Evolutionary conservation across 352 stramenopile species (phyloP), one percentile per base, ranked within the genome.

Genomic region (Pythium sukuiense): DNA sequence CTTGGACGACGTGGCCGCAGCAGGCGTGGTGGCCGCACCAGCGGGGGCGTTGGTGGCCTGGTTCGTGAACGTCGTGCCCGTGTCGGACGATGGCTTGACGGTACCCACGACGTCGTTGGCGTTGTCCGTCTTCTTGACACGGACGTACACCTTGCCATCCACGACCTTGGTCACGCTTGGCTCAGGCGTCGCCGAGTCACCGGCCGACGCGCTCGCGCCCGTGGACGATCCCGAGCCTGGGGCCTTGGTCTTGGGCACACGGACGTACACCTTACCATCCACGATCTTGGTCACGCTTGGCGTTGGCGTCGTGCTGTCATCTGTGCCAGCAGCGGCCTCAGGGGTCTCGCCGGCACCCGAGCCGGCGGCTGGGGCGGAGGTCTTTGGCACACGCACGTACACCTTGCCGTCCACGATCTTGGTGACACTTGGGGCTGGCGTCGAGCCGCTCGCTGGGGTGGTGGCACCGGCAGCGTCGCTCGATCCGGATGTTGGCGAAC

Each of bases 351-450:
- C 46, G 6, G 48, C 32, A 16, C 39, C 39, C 12, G 39, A n/a
- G 6, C 39, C 39, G 39, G 39, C 39, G 18, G 20, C 32, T 11
- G 61, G 49, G 18, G 60, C 50, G 3, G 53, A 16, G 9, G 61
- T 60, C 53, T 60, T 60, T 6, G 27, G 30, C 4, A 67, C 41
- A 11, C 53, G 52, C 26, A 67, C 61, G 33, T 61, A 46, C 29
- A 67, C 61, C 41, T 67, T 61, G 30, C 61, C 61, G 53, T 67
- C 30, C 29, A 67, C 61, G 24, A 67, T 27, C 61, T 67, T 67
- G 39, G 61, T 67, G 27, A 66, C 60, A 13, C 30, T 55, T 26
- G 61, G 61, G 2, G n/a, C 52, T 6, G 64, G 49, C 14, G 56
- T 61, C 14, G 18, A 9, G 6, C 18, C 55, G 18, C 29, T 7